phyloP scores from a whole-genome alignment of 73 alveolate genomes.

The Effrenium voratum region DNA sequence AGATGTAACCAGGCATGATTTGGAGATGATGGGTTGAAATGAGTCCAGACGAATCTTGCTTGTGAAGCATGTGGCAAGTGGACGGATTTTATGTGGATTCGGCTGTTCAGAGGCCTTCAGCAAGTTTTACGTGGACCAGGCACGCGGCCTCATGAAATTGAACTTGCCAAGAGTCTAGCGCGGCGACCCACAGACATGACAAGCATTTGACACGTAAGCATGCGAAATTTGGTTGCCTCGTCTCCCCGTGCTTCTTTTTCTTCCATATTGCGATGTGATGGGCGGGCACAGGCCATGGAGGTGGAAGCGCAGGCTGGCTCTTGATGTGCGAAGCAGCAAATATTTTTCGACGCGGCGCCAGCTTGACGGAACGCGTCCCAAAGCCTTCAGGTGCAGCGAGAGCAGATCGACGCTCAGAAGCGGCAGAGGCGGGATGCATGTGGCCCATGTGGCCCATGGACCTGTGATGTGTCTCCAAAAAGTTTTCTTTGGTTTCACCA shows the following conservation, averaged over 20 bases:
- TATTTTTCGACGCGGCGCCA: neutral
- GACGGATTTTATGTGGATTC: too few species aligned
- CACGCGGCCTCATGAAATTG: neutral
- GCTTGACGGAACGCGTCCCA: neutral
- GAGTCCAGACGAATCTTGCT: too few species aligned
- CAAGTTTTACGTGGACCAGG: conserved; percentile 71
- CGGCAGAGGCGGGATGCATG: conserved; percentile 90
- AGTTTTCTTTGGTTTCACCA: too few species aligned
- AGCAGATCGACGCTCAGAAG: conserved; percentile 38
- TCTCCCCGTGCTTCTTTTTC: neutral
- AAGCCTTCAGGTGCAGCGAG: conserved; percentile 32
- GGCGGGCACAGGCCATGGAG: conserved; percentile 8
- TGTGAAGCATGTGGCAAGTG: too few species aligned
- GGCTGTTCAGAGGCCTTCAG: conserved; percentile 90
- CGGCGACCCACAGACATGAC: neutral
- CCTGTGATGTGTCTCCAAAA: too few species aligned
- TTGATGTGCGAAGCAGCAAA: too few species aligned
- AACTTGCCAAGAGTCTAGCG: neutral
- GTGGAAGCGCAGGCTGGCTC: conserved; percentile 58
- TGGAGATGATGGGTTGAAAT: too few species aligned
- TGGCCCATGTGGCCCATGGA: too few species aligned
- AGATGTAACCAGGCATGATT: too few species aligned
- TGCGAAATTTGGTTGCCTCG: neutral
- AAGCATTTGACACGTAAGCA: too few species aligned
- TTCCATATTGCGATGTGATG: neutral